Base-by-base conservation (phyloP, 164 flowering plant species). In the Umbellularia californica region DNA sequence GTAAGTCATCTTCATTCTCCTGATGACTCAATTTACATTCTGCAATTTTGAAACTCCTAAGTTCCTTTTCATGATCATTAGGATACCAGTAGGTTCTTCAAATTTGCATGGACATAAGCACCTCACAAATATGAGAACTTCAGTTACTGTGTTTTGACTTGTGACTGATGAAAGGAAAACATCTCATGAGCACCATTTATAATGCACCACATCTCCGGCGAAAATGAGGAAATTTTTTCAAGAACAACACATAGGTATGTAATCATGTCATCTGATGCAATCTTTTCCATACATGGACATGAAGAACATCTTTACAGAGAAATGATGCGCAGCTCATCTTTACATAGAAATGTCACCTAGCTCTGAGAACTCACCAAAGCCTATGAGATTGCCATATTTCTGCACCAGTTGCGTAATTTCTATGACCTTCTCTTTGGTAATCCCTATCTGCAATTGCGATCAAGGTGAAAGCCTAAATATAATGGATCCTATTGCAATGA, bases 301-400 rank as follows among this genome's bases (percentile, higher is more conserved):
- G 27, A 63, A 76, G 71, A 23, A 30, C 35, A 30, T 30, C 35
- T 30, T 30, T 30, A 30, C 35, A 30, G 6, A 30, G 35, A 30
- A 30, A 30, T 30, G 35, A 3, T 72, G 11, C 6, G 65, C 27
- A 67, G 19, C 24, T 15, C 24, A 24, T 66, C 30, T 66, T 2
- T 12, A 65, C 14, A 28, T 27, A 13, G 25, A 30, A 25, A 68
- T 41, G 24, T 23, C 35, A 30, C 72, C 30, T 58, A 70, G 58
- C 10, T 24, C n/a, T 19, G 27, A 7, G 55, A 68, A 83, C 91
- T 87, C 76, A 93, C 98, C 93, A 76, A 91, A 84, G 14, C 98
- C 98, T 50, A 82, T 80, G 70, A 90, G 90, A 82, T 91, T 91
- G 41, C 95, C 96, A 83, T 90, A 89, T 77, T 75, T 88, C 74